These are phyloP conservation scores for Ophiocordyceps camponoti-saundersi DNA, from an alignment of 2,329 filamentous ascomycete species.

Conservation along the genomic window DNA sequence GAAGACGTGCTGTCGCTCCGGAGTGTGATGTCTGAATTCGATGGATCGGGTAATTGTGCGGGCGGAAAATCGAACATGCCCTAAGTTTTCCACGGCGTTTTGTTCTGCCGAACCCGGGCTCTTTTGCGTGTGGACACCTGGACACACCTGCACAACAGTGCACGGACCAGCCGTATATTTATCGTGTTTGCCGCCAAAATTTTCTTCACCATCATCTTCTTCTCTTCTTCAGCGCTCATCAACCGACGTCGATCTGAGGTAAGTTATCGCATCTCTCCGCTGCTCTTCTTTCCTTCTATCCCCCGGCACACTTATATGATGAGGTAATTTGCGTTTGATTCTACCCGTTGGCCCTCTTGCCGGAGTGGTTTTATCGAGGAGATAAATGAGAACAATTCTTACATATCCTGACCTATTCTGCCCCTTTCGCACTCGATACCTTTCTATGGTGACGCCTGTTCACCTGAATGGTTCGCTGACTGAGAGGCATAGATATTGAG, in stretches of 20 bases:
- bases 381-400: slow-evolving; percentile 83
- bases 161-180: not conserved
- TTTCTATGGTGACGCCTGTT: not conserved
- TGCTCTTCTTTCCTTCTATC: slow-evolving; percentile 1
- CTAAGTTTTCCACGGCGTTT: slow-evolving; percentile 18
- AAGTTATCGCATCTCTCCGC: slow-evolving; percentile 6
- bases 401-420: slow-evolving; percentile 82
- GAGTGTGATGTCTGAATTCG: slow-evolving; percentile 21
- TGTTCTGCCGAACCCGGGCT: slow-evolving; percentile 8
- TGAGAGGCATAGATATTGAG: not conserved
- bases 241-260: slow-evolving; percentile 7
- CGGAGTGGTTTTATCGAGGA: slow-evolving; percentile 68
- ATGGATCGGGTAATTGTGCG: slow-evolving; percentile 22
- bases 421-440: not conserved
- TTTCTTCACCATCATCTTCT: not conserved
- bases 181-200: not conserved
- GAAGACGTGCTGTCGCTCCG: slow-evolving; percentile 20
- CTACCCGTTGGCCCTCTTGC: slow-evolving; percentile 68
- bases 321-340: slow-evolving; percentile 99
- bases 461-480: not conserved
- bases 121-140: not conserved
- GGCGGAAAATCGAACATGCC: slow-evolving; percentile 23
- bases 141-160: not conserved
- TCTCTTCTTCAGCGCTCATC: not conserved
- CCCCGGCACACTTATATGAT: slow-evolving; percentile 41